Percentiles rank a stretch among this genome's conserved stretches.
These are phyloP conservation scores for Capsicum rhomboideum DNA, from an alignment of 257 asterid species.

Conservation along the genomic window DNA sequence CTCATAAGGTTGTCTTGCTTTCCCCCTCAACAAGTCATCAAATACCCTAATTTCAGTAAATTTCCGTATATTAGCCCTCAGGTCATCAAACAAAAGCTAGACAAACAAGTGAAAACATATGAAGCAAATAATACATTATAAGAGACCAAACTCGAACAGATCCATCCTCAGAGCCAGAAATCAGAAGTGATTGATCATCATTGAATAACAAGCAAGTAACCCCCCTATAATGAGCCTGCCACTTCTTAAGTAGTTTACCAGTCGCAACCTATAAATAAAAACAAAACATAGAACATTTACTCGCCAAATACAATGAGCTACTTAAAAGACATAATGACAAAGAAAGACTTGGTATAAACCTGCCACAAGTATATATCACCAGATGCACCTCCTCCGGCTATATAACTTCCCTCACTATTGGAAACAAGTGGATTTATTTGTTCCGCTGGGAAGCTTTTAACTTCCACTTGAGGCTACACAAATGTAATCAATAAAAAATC, in stretches of 20 bases:
- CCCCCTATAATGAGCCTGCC: slow-evolving; percentile 90
- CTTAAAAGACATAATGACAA: not conserved
- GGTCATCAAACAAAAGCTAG: not conserved
- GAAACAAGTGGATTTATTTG: slow-evolving; percentile 56
- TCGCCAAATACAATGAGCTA: not conserved
- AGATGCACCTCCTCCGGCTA: slow-evolving; percentile 79
- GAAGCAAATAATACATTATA: slow-evolving; percentile 38
- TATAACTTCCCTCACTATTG: slow-evolving; percentile 61
- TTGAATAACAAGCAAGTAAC: slow-evolving; percentile 68
- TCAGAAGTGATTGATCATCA: slow-evolving; percentile 82
- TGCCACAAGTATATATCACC: slow-evolving; percentile 90
- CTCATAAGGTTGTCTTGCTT: slow-evolving; percentile 50
- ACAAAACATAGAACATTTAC: not conserved
- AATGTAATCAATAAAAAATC: not conserved
- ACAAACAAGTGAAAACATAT: not conserved
- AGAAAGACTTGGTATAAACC: slow-evolving; percentile 29
- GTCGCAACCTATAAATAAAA: slow-evolving; percentile 49
- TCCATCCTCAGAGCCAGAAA: slow-evolving; percentile 94
- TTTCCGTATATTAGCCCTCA: not conserved
- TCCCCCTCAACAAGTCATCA: slow-evolving; percentile 51
- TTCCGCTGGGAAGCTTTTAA: slow-evolving; percentile 78
- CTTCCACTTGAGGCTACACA: slow-evolving; percentile 77
- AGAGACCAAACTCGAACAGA: slow-evolving; percentile 95
- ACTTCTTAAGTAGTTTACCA: slow-evolving; percentile 76
- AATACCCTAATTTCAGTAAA: slow-evolving; percentile 48